Conservation (phyloP, 352 stramenopile species). For the Paralagenidium karlingii region DNA sequence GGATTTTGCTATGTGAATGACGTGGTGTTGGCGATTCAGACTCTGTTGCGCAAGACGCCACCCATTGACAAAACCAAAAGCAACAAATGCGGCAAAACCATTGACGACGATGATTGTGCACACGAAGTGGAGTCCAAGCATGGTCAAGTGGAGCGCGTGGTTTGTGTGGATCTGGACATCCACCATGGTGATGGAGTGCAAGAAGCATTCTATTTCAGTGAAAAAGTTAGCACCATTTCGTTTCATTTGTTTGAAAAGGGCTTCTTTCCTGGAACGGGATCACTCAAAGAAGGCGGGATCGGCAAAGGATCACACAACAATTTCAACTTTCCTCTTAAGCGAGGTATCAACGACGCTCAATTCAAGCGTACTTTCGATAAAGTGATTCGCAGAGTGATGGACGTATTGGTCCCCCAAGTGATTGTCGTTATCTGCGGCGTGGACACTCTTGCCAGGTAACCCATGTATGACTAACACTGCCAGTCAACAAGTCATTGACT, state of each 20-base stretch:
- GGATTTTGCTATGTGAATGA: constrained; percentile 73
- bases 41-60: constrained; percentile 10
- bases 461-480: not conserved
- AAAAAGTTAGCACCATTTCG: constrained; percentile 31
- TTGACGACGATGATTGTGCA: not conserved
- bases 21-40: constrained; percentile 32
- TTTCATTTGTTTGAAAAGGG: constrained; percentile 30
- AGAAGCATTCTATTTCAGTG: constrained; percentile 38
- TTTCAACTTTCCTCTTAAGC: constrained; percentile 47
- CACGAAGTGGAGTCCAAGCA: not conserved
- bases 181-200: constrained; percentile 50
- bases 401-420: constrained; percentile 21
- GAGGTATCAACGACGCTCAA: constrained; percentile 32
- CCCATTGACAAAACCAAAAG: not conserved
- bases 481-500: not conserved
- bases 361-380: constrained; percentile 34
- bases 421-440: constrained; percentile 58
- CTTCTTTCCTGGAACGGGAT: constrained; percentile 38
- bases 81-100: no score
- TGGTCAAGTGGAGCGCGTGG: constrained; percentile 10
- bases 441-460: constrained; percentile 35
- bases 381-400: constrained; percentile 19
- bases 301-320: constrained; percentile 25
- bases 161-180: constrained; percentile 46
- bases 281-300: constrained; percentile 9